Evolutionary conservation across 257 asterid genomes (phyloP), one percentile per base, ranked within the genome.

Genomic region (Gentiana straminea): DNA sequence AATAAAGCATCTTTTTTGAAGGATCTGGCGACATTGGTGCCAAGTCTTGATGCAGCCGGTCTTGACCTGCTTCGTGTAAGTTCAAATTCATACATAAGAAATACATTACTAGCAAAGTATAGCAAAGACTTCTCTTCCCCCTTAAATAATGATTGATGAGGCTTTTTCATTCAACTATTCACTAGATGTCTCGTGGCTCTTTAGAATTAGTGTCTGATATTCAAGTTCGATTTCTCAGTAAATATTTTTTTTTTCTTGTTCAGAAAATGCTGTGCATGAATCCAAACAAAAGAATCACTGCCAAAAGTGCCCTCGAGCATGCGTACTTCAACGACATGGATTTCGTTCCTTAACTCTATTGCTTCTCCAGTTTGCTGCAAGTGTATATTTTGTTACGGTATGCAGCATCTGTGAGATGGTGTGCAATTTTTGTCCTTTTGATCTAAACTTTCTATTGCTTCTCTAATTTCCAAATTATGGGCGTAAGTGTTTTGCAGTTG

Each of bases 281-380:
- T 76, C 97, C 97, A 60, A 81, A 88, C 86, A 81, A 79, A 77
- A 79, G 97, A 76, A 76, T 86, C 66, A 84, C 95, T 0, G 97
- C 97, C 43, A 79, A 90, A 69, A 78, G 54, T 63, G 97, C 95
- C 55, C 95, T 89, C 33, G 91, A 86, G 78, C 97, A 89, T 35
- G 93, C 77, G 64, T 89, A 89, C 75, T 89, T 89, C 67, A 89
- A 80, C 82, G 95, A 84, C 70, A 82, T 84, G 15, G 85, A 75
- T 49, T 67, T 62, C 55, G 86, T 89, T 51, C 93, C 94, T 33
- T 86, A 68, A 77, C 43, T 5, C 38, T 53, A 52, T 56, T 44
- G 43, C 52, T 67, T 66, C 58, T 39, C 61, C 57, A 59, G 69
- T 74, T 57, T 75, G 62, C 54, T 62, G 77, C 77, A 65, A 69